Conservation (phyloP, 805 yeast species). For the Monosporozyma servazzii region DNA sequence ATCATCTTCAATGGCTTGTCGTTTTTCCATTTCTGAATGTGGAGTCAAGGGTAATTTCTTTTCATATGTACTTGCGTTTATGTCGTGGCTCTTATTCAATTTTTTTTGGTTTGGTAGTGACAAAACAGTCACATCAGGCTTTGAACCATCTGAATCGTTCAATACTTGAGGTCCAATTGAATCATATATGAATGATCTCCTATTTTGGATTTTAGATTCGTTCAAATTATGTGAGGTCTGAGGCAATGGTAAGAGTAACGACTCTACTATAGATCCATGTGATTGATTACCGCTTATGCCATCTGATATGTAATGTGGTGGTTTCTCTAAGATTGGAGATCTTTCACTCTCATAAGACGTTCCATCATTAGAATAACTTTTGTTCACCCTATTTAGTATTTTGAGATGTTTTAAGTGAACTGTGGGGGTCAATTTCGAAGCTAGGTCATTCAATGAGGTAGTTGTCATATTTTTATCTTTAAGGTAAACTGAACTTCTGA, state of each 20-base stretch:
- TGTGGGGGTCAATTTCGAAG: constrained; percentile 16
- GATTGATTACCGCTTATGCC: neutral
- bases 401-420: constrained; percentile 22
- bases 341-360: constrained; percentile 13
- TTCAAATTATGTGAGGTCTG: neutral
- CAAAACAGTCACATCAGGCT: neutral
- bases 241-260: neutral
- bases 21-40: neutral
- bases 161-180: constrained; percentile 8
- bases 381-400: constrained; percentile 16
- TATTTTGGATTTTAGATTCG: neutral
- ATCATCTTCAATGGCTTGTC: neutral
- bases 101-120: neutral
- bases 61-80: neutral
- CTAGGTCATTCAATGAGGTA: constrained; percentile 1
- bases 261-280: neutral
- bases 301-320: neutral
- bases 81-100: neutral
- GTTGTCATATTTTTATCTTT: constrained; percentile 8
- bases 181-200: constrained; percentile 11
- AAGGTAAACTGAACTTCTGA: constrained; percentile 24
- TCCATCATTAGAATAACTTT: constrained; percentile 9
- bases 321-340: constrained; percentile 18
- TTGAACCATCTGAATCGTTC: neutral
- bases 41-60: constrained; percentile 3